Evolutionary conservation across 1,139 yeast genomes (phyloP), one percentile per base, ranked within the genome.

Genomic region (Kodamaea alishanica): DNA sequence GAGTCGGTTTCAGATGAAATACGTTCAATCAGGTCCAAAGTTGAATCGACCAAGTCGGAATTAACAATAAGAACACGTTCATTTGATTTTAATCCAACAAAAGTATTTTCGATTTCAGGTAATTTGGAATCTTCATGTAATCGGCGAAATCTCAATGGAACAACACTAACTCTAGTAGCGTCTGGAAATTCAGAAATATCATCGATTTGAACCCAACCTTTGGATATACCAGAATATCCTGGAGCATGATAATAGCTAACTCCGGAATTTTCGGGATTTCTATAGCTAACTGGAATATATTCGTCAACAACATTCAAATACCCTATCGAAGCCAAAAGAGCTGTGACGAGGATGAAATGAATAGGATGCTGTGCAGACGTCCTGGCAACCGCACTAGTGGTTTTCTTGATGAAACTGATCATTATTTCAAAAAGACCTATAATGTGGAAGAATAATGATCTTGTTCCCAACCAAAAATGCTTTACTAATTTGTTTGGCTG

Each of bases 331-430:
- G 95, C 95, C 42, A 87, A 64, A 40, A 88, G 65, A 24, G 94
- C 75, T 11, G 90, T 77, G 46, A 80, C 57, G 37, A 89, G 80
- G 43, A 92, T 81, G 43, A 90, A 78, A 61, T 92, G 98, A 51
- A 92, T 88, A 26, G 99, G 99, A 54, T 83, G 78, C 48, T 78
- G 79, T 15, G 96, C 95, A 35, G 92, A 80, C 31, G 75, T 61
- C 48, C 73, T 76, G 28, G 95, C 85, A 44, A 83, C 52, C 33
- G 64, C 60, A 41, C 72, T 57, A 30, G 70, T 65, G 37, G 60
- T 55, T 46, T 55, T 54, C 38, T 66, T 60, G 48, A 69, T 44
- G 26, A 57, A 48, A 37, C 55, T 52, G 45, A 63, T 59, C 66
- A 63, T 62, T 10, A 8, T 15, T 4, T 15, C 4, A 15, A 15